Conservation (phyloP, 1,139 yeast species). For the Nakaseomyces nivariensis region DNA sequence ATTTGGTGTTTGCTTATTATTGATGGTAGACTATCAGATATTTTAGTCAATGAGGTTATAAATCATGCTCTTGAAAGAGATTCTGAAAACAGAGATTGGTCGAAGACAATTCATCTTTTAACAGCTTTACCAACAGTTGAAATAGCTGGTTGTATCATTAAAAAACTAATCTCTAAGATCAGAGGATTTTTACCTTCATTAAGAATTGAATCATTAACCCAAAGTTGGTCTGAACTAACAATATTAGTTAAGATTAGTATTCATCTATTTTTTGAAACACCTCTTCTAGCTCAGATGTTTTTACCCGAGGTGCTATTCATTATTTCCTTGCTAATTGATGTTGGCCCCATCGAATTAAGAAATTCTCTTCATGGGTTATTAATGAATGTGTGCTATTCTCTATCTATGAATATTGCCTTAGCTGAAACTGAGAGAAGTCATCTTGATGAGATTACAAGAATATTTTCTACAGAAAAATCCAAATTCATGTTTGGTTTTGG, state of each 20-base stretch:
- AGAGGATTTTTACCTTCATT: conserved; percentile 41
- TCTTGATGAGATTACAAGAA: conserved; percentile 45
- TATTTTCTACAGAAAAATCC: conserved; percentile 62
- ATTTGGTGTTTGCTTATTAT: conserved; percentile 64
- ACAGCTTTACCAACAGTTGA: conserved; percentile 61
- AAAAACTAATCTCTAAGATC: conserved; percentile 38
- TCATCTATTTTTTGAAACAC: conserved; percentile 64
- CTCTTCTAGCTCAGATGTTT: conserved; percentile 52
- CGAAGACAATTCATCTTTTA: conserved; percentile 49
- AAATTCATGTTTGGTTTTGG: conserved; percentile 69
- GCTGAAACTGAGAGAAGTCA: conserved; percentile 33
- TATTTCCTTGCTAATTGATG: conserved; percentile 62
- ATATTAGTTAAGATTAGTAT: conserved; percentile 60
- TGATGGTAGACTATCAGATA: conserved; percentile 49
- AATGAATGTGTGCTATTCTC: conserved; percentile 64
- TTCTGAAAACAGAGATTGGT: conserved; percentile 64
- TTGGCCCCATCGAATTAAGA: conserved; percentile 63
- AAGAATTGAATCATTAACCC: conserved; percentile 43
- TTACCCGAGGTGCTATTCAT: conserved; percentile 66
- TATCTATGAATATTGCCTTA: conserved; percentile 49
- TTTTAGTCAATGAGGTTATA: conserved; percentile 63
- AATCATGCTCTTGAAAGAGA: conserved; percentile 68
- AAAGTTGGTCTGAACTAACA: conserved; percentile 63
- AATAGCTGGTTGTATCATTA: conserved; percentile 57
- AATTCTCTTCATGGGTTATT: conserved; percentile 54